Conservation (phyloP, 2,329 filamentous ascomycete species). For the Cadophora sp. region DNA sequence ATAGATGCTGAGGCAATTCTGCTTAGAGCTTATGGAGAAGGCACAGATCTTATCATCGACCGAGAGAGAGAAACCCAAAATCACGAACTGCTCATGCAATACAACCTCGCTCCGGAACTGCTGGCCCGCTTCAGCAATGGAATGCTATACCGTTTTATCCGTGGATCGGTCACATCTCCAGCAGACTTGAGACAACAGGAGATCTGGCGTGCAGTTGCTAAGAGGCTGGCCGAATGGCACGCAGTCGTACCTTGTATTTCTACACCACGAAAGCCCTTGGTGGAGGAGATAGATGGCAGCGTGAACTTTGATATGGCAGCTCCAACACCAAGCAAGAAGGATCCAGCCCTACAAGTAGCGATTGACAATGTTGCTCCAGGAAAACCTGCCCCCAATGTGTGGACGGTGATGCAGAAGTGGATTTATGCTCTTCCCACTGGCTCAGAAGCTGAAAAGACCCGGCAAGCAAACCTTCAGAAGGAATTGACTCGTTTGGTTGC, state of each 20-base stretch:
- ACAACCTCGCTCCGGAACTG: constrained; percentile 83
- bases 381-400: constrained; percentile 83
- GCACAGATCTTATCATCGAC: constrained; percentile 95
- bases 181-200: constrained; percentile 77
- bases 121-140: constrained; percentile 95
- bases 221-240: constrained; percentile 91
- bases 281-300: constrained; percentile 49
- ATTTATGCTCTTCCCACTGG: constrained; percentile 80
- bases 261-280: constrained; percentile 39
- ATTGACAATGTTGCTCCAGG: constrained; percentile 64
- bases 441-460: constrained; percentile 71
- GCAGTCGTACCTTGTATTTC: constrained; percentile 69
- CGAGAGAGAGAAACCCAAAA: constrained; percentile 81
- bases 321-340: constrained; percentile 44
- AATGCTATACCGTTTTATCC: constrained; percentile 91
- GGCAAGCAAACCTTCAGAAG: constrained; percentile 71
- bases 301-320: constrained; percentile 39
- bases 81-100: constrained; percentile 85
- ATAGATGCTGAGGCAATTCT: constrained; percentile 86
- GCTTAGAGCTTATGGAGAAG: constrained; percentile 91
- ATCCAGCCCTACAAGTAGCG: constrained; percentile 49
- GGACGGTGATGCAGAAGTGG: constrained; percentile 97
- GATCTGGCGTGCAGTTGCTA: constrained; percentile 84
- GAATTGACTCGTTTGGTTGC: constrained; percentile 76
- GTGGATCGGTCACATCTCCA: constrained; percentile 79